phyloP scores from a whole-genome alignment of 768 basidiomycete species.

The Boletus subparvulus region DNA sequence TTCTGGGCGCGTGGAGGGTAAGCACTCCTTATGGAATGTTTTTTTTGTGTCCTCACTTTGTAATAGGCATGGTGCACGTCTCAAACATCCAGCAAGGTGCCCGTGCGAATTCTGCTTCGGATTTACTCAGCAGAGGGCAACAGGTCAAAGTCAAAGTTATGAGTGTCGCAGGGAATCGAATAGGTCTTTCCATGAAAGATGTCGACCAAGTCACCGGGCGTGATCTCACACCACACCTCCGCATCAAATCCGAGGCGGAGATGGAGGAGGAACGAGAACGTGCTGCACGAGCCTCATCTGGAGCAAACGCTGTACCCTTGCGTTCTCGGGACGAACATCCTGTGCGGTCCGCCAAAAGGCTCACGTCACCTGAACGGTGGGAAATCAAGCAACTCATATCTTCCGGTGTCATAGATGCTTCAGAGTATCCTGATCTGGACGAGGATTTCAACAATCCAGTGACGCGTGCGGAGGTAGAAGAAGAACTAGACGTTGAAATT shows the following conservation, averaged over 20 bases:
- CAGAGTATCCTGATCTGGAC: constrained; percentile 92
- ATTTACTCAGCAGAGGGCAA: constrained; percentile 83
- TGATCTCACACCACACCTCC: constrained; percentile 92
- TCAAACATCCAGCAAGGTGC: constrained; percentile 86
- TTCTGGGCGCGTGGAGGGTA: constrained; percentile 85
- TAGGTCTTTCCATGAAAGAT: constrained; percentile 96
- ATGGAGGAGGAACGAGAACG: constrained; percentile 74
- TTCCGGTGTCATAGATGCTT: constrained; percentile 86
- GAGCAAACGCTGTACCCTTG: constrained; percentile 86
- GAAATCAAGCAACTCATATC: constrained; percentile 99
- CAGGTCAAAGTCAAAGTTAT: constrained; percentile 94
- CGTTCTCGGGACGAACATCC: constrained; percentile 49
- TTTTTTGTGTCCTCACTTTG: constrained; percentile 4
- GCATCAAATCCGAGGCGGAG: constrained; percentile 93
- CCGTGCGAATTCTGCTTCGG: constrained; percentile 83
- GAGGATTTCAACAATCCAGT: constrained; percentile 78
- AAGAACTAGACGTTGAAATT: constrained; percentile 96
- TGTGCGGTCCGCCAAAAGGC: constrained; percentile 78
- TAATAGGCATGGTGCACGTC: constrained; percentile 92
- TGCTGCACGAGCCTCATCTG: constrained; percentile 66
- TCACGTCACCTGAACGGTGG: constrained; percentile 97
- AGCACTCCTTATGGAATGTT: constrained; percentile 21
- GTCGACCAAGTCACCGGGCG: constrained; percentile 89
- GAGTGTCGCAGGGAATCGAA: constrained; percentile 78
- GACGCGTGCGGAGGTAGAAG: constrained; percentile 85